A percentile compares a stretch with the other conserved stretches of the same genome.
phyloP scores from a whole-genome alignment of 202 grass and related monocot species.

The Carex arenaria region DNA sequence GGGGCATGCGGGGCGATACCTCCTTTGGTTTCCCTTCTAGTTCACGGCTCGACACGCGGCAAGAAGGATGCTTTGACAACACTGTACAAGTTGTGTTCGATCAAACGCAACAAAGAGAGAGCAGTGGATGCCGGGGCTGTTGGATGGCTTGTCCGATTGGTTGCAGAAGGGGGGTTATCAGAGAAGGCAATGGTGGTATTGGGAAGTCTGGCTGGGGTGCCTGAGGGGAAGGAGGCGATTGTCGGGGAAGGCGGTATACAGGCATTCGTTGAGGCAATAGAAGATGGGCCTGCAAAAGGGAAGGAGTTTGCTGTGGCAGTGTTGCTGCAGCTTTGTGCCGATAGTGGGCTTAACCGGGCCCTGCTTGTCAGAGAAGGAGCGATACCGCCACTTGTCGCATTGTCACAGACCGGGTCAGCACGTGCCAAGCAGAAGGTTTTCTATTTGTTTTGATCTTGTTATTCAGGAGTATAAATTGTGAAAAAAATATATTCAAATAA shows the following conservation, averaged over 20 bases:
- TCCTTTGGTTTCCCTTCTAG: constrained; percentile 69
- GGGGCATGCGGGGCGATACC: constrained; percentile 74
- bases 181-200: constrained; percentile 99
- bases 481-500: not conserved
- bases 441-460: not conserved
- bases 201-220: constrained; percentile 53
- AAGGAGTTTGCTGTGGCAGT: constrained; percentile 85
- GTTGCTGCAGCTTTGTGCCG: constrained; percentile 77
- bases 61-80: constrained; percentile 97
- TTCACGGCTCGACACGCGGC: constrained; percentile 58
- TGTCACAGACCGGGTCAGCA: constrained; percentile 77
- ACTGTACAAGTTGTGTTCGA: constrained; percentile 85
- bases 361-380: constrained; percentile 88
- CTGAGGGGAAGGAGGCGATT: constrained; percentile 65
- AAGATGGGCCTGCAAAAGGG: constrained; percentile 69
- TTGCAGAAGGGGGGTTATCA: constrained; percentile 57
- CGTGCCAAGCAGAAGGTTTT: constrained; percentile 91
- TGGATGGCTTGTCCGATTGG: constrained; percentile 63
- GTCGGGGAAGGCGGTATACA: constrained; percentile 75
- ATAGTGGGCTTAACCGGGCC: constrained; percentile 52
- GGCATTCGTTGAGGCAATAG: constrained; percentile 74
- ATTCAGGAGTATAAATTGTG: not conserved
- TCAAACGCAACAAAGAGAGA: constrained; percentile 80
- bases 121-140: constrained; percentile 67
- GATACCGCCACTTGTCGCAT: constrained; percentile 87